Conservation (phyloP, 352 stramenopile species). For the Phytophthora crassamura region DNA sequence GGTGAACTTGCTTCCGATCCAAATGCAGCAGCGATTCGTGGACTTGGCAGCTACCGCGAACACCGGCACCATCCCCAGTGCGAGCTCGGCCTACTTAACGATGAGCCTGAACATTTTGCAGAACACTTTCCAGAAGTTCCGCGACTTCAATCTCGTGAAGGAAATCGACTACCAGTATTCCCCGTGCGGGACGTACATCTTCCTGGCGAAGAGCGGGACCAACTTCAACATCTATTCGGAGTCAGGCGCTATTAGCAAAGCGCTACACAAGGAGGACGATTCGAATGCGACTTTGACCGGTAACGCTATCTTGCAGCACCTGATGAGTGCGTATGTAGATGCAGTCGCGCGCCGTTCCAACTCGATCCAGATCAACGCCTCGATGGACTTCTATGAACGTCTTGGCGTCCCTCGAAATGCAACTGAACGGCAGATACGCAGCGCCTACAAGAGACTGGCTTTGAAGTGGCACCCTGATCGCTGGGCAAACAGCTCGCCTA, state of each 20-base stretch:
- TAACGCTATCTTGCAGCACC: conserved; percentile 80
- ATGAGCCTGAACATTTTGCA: conserved; percentile 86
- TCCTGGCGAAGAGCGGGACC: conserved; percentile 64
- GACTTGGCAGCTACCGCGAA: conserved; percentile 38
- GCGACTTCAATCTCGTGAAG: conserved; percentile 78
- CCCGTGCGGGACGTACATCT: conserved; percentile 81
- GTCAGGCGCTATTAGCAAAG: conserved; percentile 40
- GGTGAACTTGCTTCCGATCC: conserved; percentile 71
- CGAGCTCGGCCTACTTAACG: conserved; percentile 74
- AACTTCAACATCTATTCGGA: conserved; percentile 68
- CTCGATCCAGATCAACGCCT: conserved; percentile 82
- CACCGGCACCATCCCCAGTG: conserved; percentile 37
- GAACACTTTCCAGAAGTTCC: conserved; percentile 84
- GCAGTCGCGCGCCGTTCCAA: conserved; percentile 74
- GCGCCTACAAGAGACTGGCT: conserved; percentile 75
- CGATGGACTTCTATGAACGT: conserved; percentile 88
- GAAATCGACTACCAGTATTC: conserved; percentile 80
- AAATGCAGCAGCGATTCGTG: conserved; percentile 77
- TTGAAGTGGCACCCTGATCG: conserved; percentile 91
- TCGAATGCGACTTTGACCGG: conserved; percentile 63
- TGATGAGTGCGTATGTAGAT: conserved; percentile 86
- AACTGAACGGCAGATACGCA: conserved; percentile 69
- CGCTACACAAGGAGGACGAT: conserved; percentile 58
- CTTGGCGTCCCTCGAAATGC: conserved; percentile 76
- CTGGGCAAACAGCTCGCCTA: conserved; percentile 55